A percentile compares a stretch with the other conserved stretches of the same genome.
Conservation (phyloP, 768 basidiomycete species). For the Phylloporus scabripes region DNA sequence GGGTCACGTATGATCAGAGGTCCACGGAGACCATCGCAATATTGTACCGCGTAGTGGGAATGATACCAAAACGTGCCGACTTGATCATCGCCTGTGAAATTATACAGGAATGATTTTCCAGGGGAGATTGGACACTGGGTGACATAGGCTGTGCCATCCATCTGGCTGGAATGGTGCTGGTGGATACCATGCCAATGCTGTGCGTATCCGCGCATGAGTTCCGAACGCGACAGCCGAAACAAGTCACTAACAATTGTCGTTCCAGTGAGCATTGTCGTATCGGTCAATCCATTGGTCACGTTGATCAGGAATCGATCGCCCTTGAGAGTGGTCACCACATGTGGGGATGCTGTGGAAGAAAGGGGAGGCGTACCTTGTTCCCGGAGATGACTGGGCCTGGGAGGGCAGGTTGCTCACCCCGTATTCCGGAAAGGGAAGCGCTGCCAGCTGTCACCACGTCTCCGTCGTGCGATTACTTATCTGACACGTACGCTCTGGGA, state of each 20-base stretch:
- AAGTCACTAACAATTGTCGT: constrained; percentile 20
- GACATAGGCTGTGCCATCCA: constrained; percentile 34
- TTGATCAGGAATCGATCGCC: constrained; percentile 18
- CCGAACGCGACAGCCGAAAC: no score
- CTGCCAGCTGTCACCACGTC: constrained; percentile 11
- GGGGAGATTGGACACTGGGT: constrained; percentile 40
- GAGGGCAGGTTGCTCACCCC: constrained; percentile 20
- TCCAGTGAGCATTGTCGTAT: constrained; percentile 17
- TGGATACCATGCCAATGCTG: constrained; percentile 28
- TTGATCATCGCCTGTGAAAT: constrained; percentile 30
- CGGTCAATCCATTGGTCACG: constrained; percentile 14
- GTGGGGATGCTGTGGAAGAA: not conserved
- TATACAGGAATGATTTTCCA: constrained; percentile 32
- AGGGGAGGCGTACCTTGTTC: constrained; percentile 25
- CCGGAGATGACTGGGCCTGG: constrained; percentile 39
- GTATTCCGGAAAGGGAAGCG: constrained; percentile 34
- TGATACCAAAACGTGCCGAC: constrained; percentile 39
- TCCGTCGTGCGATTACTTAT: not conserved
- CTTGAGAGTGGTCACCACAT: not conserved
- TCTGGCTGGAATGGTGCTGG: constrained; percentile 19
- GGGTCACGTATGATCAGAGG: constrained; percentile 40
- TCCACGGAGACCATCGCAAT: constrained; percentile 42
- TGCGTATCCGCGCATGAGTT: constrained; percentile 5
- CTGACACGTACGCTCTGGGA: constrained; percentile 5
- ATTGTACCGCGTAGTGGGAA: constrained; percentile 18